Evolutionary conservation across 306 rosid species (phyloP), one percentile per base, ranked within the genome.

Genomic region (Cicer chorassanicum): DNA sequence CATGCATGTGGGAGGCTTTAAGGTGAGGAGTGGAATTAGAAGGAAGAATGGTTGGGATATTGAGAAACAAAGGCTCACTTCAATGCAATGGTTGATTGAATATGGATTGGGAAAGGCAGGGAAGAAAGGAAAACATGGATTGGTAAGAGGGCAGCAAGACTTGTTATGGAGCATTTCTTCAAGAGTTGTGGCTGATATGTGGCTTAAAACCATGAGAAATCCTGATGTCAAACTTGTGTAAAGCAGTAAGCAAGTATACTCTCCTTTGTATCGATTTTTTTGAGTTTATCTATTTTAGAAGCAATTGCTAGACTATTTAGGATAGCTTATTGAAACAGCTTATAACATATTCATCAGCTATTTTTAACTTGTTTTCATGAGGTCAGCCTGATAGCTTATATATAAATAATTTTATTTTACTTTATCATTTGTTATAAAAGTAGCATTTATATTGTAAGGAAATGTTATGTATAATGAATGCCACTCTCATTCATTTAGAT

Each of bases 31-130:
- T 14, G 83, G 64, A 10, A 68, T 72, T 13, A 81, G 75, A 76
- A 88, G 65, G 59, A 89, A 76, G 62, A 85, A 71, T 54, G 84
- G 59, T 6, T 91, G 93, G 97, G 96, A 90, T 15, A 74, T 56
- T 34, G 96, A 86, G 88, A 92, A 88, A 83, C 86, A 86, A 75
- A 90, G 89, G 78, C 76, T 91, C 72, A 88, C 95, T 21, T 97
- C 96, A 60, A 90, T 85, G 93, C 97, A 94, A 68, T 91, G 98
- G 98, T 82, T 94, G 76, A 81, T 90, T 76, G 90, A 89, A 13
- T 73, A 86, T 75, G 98, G 98, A 21, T 49, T 88, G 59, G 96
- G 87, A 44, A 95, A 92, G 79, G 84, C 82, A 55, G 78, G 76
- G 83, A 92, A 87, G 91, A 95, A 84, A 34, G 89, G 87, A 8